Percentiles rank a stretch among this genome's conserved stretches.
phyloP scores from a whole-genome alignment of 176 grass and related monocot species.

The Bothriochloa decipiens region DNA sequence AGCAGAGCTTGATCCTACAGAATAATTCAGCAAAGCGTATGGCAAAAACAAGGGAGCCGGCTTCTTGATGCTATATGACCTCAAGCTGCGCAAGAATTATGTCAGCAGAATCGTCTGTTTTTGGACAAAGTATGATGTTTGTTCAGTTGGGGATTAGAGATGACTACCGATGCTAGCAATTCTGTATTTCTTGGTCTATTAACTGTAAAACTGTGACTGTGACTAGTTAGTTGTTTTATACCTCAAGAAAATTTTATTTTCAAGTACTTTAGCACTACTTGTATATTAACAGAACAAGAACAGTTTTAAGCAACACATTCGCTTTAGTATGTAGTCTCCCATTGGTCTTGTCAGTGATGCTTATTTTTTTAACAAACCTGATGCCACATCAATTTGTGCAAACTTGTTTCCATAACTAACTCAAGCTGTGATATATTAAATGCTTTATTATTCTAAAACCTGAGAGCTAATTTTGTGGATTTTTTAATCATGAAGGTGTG shows the following conservation, averaged over 20 bases:
- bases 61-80: background rate
- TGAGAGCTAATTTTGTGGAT: background rate
- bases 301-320: background rate
- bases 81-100: background rate
- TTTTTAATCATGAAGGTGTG: conserved; percentile 53
- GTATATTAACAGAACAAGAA: background rate
- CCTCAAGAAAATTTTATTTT: background rate
- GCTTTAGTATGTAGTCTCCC: background rate
- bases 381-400: background rate
- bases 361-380: background rate
- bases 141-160: background rate
- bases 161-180: background rate
- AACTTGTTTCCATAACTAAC: background rate
- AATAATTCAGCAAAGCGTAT: background rate
- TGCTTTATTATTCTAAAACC: background rate
- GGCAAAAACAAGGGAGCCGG: background rate
- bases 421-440: background rate
- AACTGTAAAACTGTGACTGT: background rate
- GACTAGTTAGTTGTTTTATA: background rate
- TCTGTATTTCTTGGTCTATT: background rate
- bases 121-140: background rate
- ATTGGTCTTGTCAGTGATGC: background rate
- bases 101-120: background rate
- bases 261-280: background rate
- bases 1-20: background rate